Conservation (phyloP, 108 stramenopile species). For the Cyclotella sp. region DNA sequence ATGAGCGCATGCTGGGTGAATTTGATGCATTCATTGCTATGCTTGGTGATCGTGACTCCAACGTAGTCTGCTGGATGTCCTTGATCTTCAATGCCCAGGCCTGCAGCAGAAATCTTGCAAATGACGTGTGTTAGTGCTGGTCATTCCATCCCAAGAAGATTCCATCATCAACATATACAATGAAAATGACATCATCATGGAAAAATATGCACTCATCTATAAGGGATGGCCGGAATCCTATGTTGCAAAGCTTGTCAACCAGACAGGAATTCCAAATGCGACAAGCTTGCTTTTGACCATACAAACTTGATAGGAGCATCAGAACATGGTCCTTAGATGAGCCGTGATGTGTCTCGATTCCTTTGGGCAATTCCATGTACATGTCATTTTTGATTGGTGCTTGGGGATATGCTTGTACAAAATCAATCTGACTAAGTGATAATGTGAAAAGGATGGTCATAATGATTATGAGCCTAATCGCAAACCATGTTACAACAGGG, state of each 20-base stretch:
- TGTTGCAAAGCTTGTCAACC: neutral
- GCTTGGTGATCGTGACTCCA: conserved; percentile 1
- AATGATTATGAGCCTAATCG: too few species aligned
- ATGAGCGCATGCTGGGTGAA: conserved; percentile 11
- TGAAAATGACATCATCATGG: conserved; percentile 39
- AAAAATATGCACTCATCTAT: conserved; percentile 61
- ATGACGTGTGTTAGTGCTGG: conserved; percentile 30
- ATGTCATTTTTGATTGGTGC: conserved; percentile 18
- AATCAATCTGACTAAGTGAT: conserved; percentile 2
- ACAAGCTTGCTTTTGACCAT: conserved; percentile 4
- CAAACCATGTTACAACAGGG: conserved; percentile 6
- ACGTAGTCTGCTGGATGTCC: conserved; percentile 15
- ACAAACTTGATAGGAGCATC: neutral
- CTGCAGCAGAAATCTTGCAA: conserved; percentile 35
- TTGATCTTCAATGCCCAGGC: conserved; percentile 31
- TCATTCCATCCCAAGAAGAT: conserved; percentile 34
- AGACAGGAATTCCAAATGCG: neutral
- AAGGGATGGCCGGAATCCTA: conserved; percentile 43
- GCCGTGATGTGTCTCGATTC: neutral
- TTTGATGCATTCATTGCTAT: neutral
- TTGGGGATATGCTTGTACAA: conserved; percentile 25
- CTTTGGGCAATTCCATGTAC: conserved; percentile 9
- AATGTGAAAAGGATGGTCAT: neutral
- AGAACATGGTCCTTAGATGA: neutral
- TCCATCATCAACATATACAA: conserved; percentile 52